These are phyloP conservation scores for Skeletonema potamos DNA, from an alignment of 108 stramenopile species.

Conservation along the genomic window DNA sequence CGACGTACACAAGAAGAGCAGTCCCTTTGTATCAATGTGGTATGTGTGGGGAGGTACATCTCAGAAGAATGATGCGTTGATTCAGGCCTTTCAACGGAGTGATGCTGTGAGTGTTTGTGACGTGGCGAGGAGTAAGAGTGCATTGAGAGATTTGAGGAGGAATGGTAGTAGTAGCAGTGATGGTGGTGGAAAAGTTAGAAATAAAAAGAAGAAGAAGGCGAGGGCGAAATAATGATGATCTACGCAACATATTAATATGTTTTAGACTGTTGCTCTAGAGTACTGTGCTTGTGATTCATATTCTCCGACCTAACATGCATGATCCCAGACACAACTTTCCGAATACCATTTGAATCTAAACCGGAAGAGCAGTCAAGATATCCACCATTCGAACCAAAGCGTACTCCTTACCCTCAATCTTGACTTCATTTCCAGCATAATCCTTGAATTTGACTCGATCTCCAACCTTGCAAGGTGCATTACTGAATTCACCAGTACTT, in stretches of 20 bases:
- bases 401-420: conserved; percentile 86
- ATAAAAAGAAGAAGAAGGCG: conserved; percentile 4
- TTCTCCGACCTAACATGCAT: too few species aligned
- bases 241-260: too few species aligned
- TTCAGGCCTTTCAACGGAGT: conserved; percentile 31
- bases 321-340: too few species aligned
- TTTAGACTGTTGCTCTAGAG: not conserved
- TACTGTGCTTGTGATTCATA: not conserved
- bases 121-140: conserved; percentile 79
- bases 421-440: conserved; percentile 93
- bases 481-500: conserved; percentile 74
- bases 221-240: not conserved
- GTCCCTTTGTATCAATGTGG: conserved; percentile 91
- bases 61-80: conserved; percentile 56
- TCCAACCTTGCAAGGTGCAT: conserved; percentile 72
- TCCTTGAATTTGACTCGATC: conserved; percentile 94
- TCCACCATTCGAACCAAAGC: conserved; percentile 90
- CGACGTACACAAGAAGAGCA: conserved; percentile 81
- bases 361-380: conserved; percentile 63
- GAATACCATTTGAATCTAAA: conserved; percentile 12
- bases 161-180: conserved; percentile 26
- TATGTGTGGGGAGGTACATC: conserved; percentile 80
- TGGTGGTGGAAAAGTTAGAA: conserved; percentile 5
- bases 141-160: conserved; percentile 83
- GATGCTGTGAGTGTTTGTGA: conserved; percentile 45